Percentiles rank a stretch among this genome's conserved stretches.
phyloP scores from a whole-genome alignment of 2,329 filamentous ascomycete genomes.

The Xenoacremonium recifei region DNA sequence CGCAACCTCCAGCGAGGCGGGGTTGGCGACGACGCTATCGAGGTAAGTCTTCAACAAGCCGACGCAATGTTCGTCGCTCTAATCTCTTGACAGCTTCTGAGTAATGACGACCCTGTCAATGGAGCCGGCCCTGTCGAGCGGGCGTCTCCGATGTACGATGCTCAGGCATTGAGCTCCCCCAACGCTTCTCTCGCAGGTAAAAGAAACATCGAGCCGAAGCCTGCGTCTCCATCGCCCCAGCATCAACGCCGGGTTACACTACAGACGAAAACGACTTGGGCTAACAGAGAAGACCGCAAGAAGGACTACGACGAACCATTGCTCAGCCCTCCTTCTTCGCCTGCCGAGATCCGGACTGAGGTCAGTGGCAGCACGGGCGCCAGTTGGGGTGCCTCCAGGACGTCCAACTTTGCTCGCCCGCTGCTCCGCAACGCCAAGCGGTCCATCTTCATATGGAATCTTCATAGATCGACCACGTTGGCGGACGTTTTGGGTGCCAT shows the following conservation, averaged over 20 bases:
- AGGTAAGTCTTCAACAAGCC: constrained; percentile 32
- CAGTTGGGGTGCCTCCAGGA: background rate
- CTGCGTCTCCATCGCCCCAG: background rate
- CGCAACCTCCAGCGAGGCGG: constrained; percentile 51
- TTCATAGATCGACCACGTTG: constrained; percentile 62
- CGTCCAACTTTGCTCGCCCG: background rate
- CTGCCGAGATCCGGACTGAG: background rate
- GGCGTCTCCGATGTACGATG: too few species aligned
- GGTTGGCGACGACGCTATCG: constrained; percentile 44
- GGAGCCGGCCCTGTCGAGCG: background rate
- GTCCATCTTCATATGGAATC: constrained; percentile 61
- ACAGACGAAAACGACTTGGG: background rate
- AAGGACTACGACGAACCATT: background rate
- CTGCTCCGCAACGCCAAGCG: constrained; percentile 37
- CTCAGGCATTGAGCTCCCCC: too few species aligned
- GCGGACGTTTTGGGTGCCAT: constrained; percentile 63
- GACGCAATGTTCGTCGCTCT: background rate
- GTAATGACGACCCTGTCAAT: background rate
- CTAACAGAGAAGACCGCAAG: background rate
- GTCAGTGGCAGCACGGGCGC: too few species aligned
- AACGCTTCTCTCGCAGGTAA: too few species aligned
- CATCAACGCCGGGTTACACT: background rate
- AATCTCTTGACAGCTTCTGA: background rate
- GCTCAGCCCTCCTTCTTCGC: background rate
- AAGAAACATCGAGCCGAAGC: too few species aligned